Evolutionary conservation across 129 eudicot genomes (phyloP), one percentile per base, ranked within the genome.

Genomic region (Pulicaria dysenterica): DNA sequence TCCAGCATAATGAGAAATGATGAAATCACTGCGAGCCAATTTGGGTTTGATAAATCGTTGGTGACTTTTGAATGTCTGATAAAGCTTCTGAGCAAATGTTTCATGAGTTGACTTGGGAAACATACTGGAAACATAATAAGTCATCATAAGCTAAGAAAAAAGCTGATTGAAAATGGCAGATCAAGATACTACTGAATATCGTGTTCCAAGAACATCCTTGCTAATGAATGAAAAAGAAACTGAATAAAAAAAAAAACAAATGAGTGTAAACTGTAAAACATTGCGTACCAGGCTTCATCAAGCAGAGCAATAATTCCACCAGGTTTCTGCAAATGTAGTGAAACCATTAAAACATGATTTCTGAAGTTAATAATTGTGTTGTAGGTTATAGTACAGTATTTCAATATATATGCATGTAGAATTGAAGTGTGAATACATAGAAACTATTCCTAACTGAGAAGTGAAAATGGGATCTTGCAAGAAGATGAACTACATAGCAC

Each of bases 61-160:
- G 83, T 94, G 96, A 36, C 49, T 61, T 67, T 72, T 90, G 72
- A 90, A 94, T 53, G 99, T 90, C 88, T 90, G 97, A 48, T 88
- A 94, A 58, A 94, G 95, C 93, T 94, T 94, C 73, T 90, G 89
- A 3, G 99, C 70, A 82, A 94, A 94, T 51, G 99, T 94, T 74
- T 94, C 99, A 81, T 90, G 93, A 45, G 99, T 94, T 70, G 99
- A 94, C 86, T 94, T 90, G 41, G 99, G 99, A 76, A 94, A 94
- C 99, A 94, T 94, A 75, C 99, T 94, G 97, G 70, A 76, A 68
- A 60, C 67, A 56, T 34, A 75, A 31, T 51, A 79, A 63, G 44
- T 59, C 67, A 14, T 74, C 43, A 78, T 71, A 74, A 51, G 73
- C 40, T 66, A 72, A 75, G 17, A 58, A 72, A 72, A 67, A 74